Conservation (phyloP, 805 yeast species). For the Scheffersomyces amazonensis region DNA sequence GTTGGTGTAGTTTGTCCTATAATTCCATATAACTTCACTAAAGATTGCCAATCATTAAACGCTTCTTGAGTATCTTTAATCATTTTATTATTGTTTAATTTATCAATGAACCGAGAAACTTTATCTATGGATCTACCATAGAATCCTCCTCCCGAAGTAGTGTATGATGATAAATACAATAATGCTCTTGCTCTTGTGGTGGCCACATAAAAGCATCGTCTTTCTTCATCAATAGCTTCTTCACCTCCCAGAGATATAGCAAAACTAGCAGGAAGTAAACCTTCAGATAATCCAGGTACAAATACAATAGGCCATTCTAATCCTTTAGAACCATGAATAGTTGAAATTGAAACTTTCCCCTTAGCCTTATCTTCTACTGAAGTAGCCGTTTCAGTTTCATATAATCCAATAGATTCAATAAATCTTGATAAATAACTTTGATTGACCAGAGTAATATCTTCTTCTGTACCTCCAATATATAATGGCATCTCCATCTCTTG, state of each 20-base stretch:
- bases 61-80: slow-evolving; percentile 12
- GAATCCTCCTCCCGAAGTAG: not conserved
- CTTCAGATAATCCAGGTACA: slow-evolving; percentile 68
- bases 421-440: slow-evolving; percentile 21
- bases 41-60: slow-evolving; percentile 12
- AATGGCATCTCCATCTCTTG: slow-evolving; percentile 19
- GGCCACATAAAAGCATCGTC: slow-evolving; percentile 86
- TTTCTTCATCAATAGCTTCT: slow-evolving; percentile 62
- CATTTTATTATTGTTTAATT: slow-evolving; percentile 4
- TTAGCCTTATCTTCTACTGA: slow-evolving; percentile 12
- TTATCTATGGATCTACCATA: slow-evolving; percentile 13
- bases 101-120: slow-evolving; percentile 27
- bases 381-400: slow-evolving; percentile 24
- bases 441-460: slow-evolving; percentile 9
- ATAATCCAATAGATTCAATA: slow-evolving; percentile 31
- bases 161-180: slow-evolving; percentile 42
- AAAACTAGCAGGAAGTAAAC: slow-evolving; percentile 59
- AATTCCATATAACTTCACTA: slow-evolving; percentile 18
- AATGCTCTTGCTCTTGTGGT: slow-evolving; percentile 74
- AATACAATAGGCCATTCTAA: slow-evolving; percentile 94
- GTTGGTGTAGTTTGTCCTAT: slow-evolving; percentile 4
- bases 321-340: slow-evolving; percentile 92
- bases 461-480: slow-evolving; percentile 10
- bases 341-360: slow-evolving; percentile 52
- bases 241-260: slow-evolving; percentile 31